Evolutionary conservation across 2,329 filamentous ascomycete genomes (phyloP).

Genomic region (Trichoderma koningii): DNA sequence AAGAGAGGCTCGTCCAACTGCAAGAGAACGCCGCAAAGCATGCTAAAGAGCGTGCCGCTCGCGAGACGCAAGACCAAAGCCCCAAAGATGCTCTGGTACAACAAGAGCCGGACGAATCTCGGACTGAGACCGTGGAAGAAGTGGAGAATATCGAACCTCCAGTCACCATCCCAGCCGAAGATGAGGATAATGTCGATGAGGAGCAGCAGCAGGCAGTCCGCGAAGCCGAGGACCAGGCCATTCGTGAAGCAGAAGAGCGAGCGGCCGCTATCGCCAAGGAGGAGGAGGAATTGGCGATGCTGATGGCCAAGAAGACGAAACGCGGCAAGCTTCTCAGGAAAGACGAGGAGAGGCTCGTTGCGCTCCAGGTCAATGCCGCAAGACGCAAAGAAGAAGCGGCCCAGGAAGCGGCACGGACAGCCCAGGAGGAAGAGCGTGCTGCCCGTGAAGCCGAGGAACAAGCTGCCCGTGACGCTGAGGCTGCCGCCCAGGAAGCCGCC

Average conservation of each 20-base stretch:
- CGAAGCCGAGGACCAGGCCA: slow-evolving; percentile 31
- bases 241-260: slow-evolving; percentile 35
- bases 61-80: slow-evolving; percentile 35
- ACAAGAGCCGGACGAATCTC: slow-evolving; percentile 32
- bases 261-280: slow-evolving; percentile 35
- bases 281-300: slow-evolving; percentile 45
- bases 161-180: slow-evolving; percentile 43
- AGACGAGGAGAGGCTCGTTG: slow-evolving; percentile 26
- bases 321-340: slow-evolving; percentile 24
- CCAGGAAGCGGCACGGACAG: slow-evolving; percentile 28
- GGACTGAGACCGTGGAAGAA: slow-evolving; percentile 31
- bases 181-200: slow-evolving; percentile 34
- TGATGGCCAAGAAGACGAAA: slow-evolving; percentile 37
- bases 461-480: slow-evolving; percentile 29
- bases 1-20: slow-evolving; percentile 47
- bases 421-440: slow-evolving; percentile 26
- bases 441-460: slow-evolving; percentile 22
- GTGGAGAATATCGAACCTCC: slow-evolving; percentile 33
- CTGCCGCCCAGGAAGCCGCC: slow-evolving; percentile 27
- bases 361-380: slow-evolving; percentile 9
- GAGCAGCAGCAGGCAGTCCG: slow-evolving; percentile 32
- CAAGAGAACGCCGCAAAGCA: slow-evolving; percentile 41
- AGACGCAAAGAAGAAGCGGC: slow-evolving; percentile 27
- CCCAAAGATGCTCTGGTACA: background rate
- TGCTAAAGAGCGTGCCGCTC: slow-evolving; percentile 41